These are phyloP conservation scores for Hypoxylon sp. DNA, from an alignment of 2,329 filamentous ascomycete genomes.

Conservation along the genomic window DNA sequence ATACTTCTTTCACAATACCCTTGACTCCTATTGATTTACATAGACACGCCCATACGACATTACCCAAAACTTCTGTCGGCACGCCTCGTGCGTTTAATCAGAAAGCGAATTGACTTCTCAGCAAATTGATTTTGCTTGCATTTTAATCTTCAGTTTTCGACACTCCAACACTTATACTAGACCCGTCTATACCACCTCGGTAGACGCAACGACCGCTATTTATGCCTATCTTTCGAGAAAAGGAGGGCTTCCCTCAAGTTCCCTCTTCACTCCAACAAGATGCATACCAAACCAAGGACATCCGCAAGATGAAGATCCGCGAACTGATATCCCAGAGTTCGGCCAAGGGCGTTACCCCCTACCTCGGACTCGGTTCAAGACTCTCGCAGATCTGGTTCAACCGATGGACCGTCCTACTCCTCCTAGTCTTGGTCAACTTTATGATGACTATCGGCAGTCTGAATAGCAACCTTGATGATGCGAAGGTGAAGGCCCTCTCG, in stretches of 20 bases:
- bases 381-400: slow-evolving; percentile 98
- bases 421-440: slow-evolving; percentile 86
- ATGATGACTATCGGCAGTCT: slow-evolving; percentile 81
- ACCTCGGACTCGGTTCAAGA: slow-evolving; percentile 88
- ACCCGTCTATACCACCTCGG: slow-evolving; percentile 15
- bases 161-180: background rate
- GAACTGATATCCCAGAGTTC: slow-evolving; percentile 63
- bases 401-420: slow-evolving; percentile 90
- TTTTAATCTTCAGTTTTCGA: slow-evolving; percentile 14
- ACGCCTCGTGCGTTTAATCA: slow-evolving; percentile 18
- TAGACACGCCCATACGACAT: slow-evolving; percentile 17
- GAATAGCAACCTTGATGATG: slow-evolving; percentile 78
- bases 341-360: slow-evolving; percentile 81
- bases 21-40: slow-evolving; percentile 29
- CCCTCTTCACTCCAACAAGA: slow-evolving; percentile 51
- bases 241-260: slow-evolving; percentile 49
- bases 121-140: slow-evolving; percentile 14
- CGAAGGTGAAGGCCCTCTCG: slow-evolving; percentile 83
- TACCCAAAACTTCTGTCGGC: slow-evolving; percentile 23
- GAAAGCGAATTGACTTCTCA: slow-evolving; percentile 11
- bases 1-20: slow-evolving; percentile 35
- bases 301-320: slow-evolving; percentile 36
- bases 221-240: slow-evolving; percentile 47
- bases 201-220: slow-evolving; percentile 13
- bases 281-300: slow-evolving; percentile 51